A percentile compares a stretch with the other conserved stretches of the same genome.
Conservation (phyloP, 257 asterid genomes). For the Apocynum venetum region DNA sequence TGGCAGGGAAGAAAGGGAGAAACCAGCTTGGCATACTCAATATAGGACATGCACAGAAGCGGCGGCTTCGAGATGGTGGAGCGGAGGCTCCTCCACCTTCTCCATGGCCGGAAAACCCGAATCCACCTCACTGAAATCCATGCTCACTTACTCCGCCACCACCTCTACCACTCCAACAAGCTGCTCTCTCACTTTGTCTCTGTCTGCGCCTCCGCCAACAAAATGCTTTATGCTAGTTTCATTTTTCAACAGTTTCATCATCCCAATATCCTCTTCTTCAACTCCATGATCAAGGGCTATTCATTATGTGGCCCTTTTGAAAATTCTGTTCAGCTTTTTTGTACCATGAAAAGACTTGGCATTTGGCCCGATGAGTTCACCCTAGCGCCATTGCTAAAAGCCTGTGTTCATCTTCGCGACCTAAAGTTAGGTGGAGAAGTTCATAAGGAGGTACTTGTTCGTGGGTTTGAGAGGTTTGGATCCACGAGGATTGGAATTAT, state of each 20-base stretch:
- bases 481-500: constrained; percentile 34
- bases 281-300: constrained; percentile 39
- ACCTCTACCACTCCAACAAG: constrained; percentile 41
- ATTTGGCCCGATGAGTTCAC: constrained; percentile 45
- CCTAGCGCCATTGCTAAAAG: constrained; percentile 38
- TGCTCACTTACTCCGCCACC: constrained; percentile 41
- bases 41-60: constrained; percentile 20
- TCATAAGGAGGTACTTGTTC: constrained; percentile 30
- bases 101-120: constrained; percentile 42
- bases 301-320: constrained; percentile 33
- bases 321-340: constrained; percentile 22
- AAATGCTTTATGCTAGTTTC: constrained; percentile 31
- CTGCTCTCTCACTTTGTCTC: constrained; percentile 43
- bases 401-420: constrained; percentile 31
- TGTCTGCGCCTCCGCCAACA: constrained; percentile 32
- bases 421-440: constrained; percentile 27
- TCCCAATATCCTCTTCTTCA: constrained; percentile 43
- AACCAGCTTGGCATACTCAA: background rate
- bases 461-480: constrained; percentile 36
- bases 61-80: constrained; percentile 31
- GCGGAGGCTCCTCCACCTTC: constrained; percentile 41
- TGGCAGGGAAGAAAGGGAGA: background rate
- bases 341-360: constrained; percentile 32
- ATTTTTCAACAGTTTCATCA: constrained; percentile 28
- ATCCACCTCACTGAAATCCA: constrained; percentile 35